Evolutionary conservation across 2,329 filamentous ascomycete genomes (phyloP).

Genomic region (Calonectria crousiana): DNA sequence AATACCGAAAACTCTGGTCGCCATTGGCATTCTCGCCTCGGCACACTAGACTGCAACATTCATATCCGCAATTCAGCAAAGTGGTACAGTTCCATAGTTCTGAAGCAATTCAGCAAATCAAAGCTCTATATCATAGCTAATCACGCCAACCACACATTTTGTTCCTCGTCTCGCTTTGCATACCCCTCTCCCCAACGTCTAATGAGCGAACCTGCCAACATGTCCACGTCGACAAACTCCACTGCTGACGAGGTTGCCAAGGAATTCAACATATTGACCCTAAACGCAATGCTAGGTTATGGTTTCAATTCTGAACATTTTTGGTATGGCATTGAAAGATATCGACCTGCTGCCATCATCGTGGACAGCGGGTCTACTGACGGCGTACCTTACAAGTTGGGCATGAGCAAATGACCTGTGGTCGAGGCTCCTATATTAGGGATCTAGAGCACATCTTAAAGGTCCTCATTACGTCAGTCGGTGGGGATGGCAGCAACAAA

Average conservation of each 20-base stretch:
- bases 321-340: constrained; percentile 45
- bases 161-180: no score
- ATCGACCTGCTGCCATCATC: constrained; percentile 44
- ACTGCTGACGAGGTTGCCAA: background rate
- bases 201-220: no score
- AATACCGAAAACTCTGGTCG: no score
- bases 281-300: constrained; percentile 50
- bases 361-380: constrained; percentile 47
- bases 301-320: constrained; percentile 46
- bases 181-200: no score
- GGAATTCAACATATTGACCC: constrained; percentile 42
- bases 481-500: constrained; percentile 53
- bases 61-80: no score
- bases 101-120: no score
- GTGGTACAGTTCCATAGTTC: no score
- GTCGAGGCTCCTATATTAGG: constrained; percentile 50
- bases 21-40: no score
- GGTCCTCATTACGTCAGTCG: constrained; percentile 52
- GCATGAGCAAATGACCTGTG: constrained; percentile 53
- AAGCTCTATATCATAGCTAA: no score
- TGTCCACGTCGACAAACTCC: no score
- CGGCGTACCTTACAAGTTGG: constrained; percentile 51
- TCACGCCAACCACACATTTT: no score
- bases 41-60: no score
- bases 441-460: constrained; percentile 51